Evolutionary conservation across 176 grass and related monocot genomes (phyloP).

Genomic region (Bromus sterilis): DNA sequence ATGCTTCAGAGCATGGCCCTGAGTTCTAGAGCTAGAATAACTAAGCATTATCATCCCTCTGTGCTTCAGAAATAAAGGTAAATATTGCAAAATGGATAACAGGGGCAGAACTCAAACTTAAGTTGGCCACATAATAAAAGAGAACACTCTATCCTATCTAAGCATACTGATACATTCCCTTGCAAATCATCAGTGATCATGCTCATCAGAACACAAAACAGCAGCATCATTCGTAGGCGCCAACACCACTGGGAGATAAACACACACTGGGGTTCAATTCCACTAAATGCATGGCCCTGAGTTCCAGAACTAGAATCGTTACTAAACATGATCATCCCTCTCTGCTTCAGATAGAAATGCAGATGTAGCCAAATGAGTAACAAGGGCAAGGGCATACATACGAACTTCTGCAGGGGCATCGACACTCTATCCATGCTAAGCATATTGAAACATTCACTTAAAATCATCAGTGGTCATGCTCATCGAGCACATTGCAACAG

Average conservation of each 20-base stretch:
- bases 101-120: background rate
- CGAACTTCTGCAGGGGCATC: background rate
- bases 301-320: no score
- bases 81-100: background rate
- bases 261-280: background rate
- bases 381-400: no score
- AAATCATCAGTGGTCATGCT: background rate
- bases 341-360: no score
- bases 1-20: background rate
- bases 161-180: background rate
- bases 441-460: background rate
- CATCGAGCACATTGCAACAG: background rate
- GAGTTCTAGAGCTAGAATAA: background rate
- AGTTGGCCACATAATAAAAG: background rate
- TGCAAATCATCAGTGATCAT: background rate
- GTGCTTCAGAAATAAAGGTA: background rate
- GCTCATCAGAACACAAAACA: background rate
- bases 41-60: background rate
- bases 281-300: no score
- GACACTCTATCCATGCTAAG: background rate
- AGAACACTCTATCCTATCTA: background rate
- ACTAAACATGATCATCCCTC: no score
- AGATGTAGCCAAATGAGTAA: no score
- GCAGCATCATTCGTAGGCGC: background rate
- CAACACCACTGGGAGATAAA: background rate